Conservation (phyloP, 495 filamentous ascomycete species). For the Umbilicaria muhlenbergii region DNA sequence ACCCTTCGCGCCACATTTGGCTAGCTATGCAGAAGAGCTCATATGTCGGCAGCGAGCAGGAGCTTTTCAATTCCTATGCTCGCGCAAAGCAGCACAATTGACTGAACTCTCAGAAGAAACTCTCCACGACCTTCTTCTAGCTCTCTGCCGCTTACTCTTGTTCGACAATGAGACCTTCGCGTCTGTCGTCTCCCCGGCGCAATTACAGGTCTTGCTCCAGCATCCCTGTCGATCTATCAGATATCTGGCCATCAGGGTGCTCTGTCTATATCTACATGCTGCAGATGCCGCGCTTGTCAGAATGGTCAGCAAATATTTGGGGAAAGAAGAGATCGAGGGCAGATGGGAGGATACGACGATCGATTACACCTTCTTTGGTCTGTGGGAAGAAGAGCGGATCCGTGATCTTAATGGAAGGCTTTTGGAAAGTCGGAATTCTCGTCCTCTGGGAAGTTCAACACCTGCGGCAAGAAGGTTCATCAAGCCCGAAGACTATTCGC, state of each 20-base stretch:
- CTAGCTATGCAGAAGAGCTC: constrained; percentile 22
- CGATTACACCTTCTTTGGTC: constrained; percentile 70
- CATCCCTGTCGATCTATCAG: constrained; percentile 45
- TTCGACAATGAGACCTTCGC: constrained; percentile 54
- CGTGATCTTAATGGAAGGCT: constrained; percentile 23
- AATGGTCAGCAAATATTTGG: constrained; percentile 49
- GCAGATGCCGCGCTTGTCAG: constrained; percentile 61
- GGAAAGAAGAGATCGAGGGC: constrained; percentile 42
- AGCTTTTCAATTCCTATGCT: constrained; percentile 12
- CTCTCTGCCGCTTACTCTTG: constrained; percentile 60
- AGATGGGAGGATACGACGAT: constrained; percentile 61
- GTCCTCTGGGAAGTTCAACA: constrained; percentile 6
- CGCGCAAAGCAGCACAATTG: constrained; percentile 25
- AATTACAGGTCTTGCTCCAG: constrained; percentile 49
- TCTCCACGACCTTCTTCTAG: constrained; percentile 37
- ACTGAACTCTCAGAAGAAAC: constrained; percentile 21
- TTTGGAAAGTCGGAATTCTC: constrained; percentile 20
- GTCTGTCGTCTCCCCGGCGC: constrained; percentile 42
- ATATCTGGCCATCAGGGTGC: constrained; percentile 67
- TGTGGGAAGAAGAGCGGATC: constrained; percentile 56
- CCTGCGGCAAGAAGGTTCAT: constrained; percentile 17
- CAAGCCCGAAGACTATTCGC: constrained; percentile 28
- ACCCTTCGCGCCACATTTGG: constrained; percentile 60
- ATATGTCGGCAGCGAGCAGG: background rate
- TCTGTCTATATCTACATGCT: constrained; percentile 64